These are phyloP conservation scores for Triadica sebifera DNA, from an alignment of 345 rosid species.

Conservation along the genomic window DNA sequence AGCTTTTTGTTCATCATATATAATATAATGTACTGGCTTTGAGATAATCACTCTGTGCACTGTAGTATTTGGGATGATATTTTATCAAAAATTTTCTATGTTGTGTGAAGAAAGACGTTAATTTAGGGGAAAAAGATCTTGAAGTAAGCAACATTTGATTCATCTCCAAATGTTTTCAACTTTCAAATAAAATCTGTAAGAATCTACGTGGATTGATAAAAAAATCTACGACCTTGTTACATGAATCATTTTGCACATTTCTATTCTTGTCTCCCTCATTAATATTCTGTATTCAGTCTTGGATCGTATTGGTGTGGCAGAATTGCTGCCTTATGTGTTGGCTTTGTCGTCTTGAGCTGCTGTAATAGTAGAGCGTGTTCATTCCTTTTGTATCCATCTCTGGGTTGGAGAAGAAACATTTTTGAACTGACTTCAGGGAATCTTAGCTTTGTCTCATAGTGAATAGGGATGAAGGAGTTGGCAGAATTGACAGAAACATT, in stretches of 20 bases:
- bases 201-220: not conserved
- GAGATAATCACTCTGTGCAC: not conserved
- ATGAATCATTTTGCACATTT: not conserved
- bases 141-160: not conserved
- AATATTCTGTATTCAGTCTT: not conserved
- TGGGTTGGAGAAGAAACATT: not conserved
- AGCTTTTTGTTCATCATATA: not conserved
- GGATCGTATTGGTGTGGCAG: not conserved
- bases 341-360: not conserved
- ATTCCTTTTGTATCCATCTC: not conserved
- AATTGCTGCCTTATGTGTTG: too few species aligned
- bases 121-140: not conserved
- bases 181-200: not conserved
- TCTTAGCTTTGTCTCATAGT: slow-evolving; percentile 6
- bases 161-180: not conserved
- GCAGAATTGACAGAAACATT: not conserved
- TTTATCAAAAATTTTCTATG: not conserved
- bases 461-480: slow-evolving; percentile 10
- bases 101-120: not conserved
- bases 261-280: too few species aligned
- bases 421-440: not conserved
- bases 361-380: not conserved
- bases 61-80: not conserved
- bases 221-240: not conserved
- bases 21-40: not conserved